Evolutionary conservation across 148 eudicot species (phyloP), one percentile per base, ranked within the genome.

Genomic region (Nepenthes mirabilis): DNA sequence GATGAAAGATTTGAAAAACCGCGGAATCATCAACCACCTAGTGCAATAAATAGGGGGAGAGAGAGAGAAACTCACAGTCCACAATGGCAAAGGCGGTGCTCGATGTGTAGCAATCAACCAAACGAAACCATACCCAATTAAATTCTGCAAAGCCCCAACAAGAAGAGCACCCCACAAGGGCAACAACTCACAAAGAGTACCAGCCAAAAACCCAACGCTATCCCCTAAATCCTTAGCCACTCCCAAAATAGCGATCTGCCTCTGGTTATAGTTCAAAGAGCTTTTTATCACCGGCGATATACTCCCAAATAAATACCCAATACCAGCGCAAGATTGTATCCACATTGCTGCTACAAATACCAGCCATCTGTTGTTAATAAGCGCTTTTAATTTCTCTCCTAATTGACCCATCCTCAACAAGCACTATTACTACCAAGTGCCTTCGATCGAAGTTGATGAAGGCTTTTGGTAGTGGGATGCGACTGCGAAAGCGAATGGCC

Each of bases 331-430:
- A 1, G 99, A 78, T 72, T 93, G 95, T 50, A 93, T 77, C 99
- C 99, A 93, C 78, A 93, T 93, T 79, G 97, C 95, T 34, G 89
- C 91, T 6, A 89, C 96, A 69, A 89, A 86, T 2, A 89, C 96
- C 3, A 89, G 65, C 96, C 96, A 89, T 81, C 96, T 77, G 52
- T 81, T 81, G 72, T 64, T 81, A 34, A 83, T 61, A 45, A 88
- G 81, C 6, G 64, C 71, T n/a, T 70, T 61, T 1, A 83, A 51
- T 69, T 75, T 75, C 58, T 88, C 91, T 33, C 36, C 55, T 12
- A 74, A 55, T 34, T 65, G 51, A 56, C 56, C 69, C 86, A 77
- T 84, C 33, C 37, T 49, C 45, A 3, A 40, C 45, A 4, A 40
- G 45, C 8, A 40, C 45, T 40, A 40, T 23, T 23, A 23, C 23